Evolutionary conservation across 2,329 filamentous ascomycete genomes (phyloP).

Genomic region (Neoarthrinium moseri): DNA sequence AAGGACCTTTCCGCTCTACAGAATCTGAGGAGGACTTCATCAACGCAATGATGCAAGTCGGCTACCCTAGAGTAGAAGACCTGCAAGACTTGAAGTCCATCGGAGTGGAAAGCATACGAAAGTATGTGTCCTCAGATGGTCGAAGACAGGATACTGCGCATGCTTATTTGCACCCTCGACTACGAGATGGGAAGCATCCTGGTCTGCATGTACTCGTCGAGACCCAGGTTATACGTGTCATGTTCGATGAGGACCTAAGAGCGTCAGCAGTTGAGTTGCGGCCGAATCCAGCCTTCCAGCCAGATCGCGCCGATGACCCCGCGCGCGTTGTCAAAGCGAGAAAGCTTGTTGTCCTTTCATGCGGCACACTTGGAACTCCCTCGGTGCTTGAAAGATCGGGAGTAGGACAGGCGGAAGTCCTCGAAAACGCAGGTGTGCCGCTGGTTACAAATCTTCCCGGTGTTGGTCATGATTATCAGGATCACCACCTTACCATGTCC

Average conservation of each 20-base stretch:
- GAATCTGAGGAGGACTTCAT: constrained; percentile 48
- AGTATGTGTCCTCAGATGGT: constrained; percentile 34
- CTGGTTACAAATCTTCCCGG: constrained; percentile 40
- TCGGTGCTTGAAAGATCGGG: constrained; percentile 51
- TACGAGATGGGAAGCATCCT: constrained; percentile 40
- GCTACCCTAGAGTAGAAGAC: constrained; percentile 52
- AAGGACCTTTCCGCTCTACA: constrained; percentile 42
- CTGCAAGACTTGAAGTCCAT: constrained; percentile 45
- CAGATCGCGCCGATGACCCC: background rate
- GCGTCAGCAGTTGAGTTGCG: constrained; percentile 15
- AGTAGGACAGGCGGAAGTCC: constrained; percentile 41
- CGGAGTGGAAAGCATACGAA: constrained; percentile 19
- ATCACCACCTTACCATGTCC: constrained; percentile 48
- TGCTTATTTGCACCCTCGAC: constrained; percentile 48
- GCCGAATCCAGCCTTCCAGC: constrained; percentile 11
- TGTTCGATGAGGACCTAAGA: constrained; percentile 13
- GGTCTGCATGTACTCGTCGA: constrained; percentile 54
- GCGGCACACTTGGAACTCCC: constrained; percentile 40
- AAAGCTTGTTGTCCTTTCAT: constrained; percentile 44
- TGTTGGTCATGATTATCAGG: constrained; percentile 47
- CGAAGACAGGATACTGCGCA: constrained; percentile 51
- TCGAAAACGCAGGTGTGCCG: constrained; percentile 31
- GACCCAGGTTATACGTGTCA: constrained; percentile 38
- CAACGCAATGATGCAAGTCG: constrained; percentile 42
- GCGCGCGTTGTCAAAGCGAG: constrained; percentile 35